Evolutionary conservation across 1,284 basidiomycete genomes (phyloP).

Genomic region (Ganoderma boninense): DNA sequence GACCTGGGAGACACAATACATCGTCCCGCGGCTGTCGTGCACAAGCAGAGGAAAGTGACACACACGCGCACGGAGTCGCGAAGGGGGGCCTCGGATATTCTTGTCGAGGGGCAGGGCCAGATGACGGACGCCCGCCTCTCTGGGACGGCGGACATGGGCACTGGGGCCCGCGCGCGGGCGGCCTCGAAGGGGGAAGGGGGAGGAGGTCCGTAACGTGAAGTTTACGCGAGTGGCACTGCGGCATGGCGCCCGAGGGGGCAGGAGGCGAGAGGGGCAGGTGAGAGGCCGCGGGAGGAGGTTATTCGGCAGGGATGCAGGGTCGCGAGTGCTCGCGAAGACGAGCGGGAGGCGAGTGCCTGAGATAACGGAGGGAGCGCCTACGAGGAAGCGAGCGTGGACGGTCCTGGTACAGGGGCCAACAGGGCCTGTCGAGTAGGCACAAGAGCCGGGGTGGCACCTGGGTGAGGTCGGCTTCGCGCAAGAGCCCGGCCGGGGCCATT

Average conservation of each 20-base stretch:
- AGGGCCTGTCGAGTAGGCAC: not conserved
- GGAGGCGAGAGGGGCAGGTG: not conserved
- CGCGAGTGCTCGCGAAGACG: not conserved
- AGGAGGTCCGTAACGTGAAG: not conserved
- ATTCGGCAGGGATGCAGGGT: constrained; percentile 1
- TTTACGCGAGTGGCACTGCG: not conserved
- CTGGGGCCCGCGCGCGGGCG: not conserved
- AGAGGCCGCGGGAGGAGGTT: not conserved
- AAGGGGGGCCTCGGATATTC: not conserved
- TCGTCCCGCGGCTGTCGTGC: not conserved
- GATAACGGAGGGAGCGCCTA: not conserved
- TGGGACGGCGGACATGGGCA: not conserved
- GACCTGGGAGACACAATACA: not conserved
- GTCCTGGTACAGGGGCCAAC: not conserved
- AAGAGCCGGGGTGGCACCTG: not conserved
- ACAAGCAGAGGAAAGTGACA: not conserved
- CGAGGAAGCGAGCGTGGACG: not conserved
- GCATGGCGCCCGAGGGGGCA: not conserved
- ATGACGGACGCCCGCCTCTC: constrained; percentile 7
- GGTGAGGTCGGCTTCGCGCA: not conserved
- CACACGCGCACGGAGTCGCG: not conserved
- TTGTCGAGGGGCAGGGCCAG: not conserved
- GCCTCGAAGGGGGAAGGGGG: no score
- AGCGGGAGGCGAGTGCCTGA: not conserved
- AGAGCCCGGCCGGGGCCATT: not conserved